A percentile compares a stretch with the other conserved stretches of the same genome.
phyloP scores from a whole-genome alignment of 1,284 basidiomycete species.

The Austropuccinia psidii region DNA sequence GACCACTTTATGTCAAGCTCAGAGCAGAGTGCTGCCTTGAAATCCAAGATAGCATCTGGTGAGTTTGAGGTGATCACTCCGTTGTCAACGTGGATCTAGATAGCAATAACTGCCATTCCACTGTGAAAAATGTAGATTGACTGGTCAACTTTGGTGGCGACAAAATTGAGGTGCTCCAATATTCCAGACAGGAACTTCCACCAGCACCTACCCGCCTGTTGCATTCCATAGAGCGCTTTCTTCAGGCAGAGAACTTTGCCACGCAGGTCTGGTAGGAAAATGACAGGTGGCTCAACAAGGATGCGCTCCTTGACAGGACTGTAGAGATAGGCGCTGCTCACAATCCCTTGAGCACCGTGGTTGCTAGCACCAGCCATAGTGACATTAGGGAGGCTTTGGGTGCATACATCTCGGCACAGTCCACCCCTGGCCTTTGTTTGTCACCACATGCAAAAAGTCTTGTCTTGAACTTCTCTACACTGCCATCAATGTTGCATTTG shows the following conservation, averaged over 20 bases:
- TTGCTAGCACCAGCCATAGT: not conserved
- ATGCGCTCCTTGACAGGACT: not conserved
- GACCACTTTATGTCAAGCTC: too few species aligned
- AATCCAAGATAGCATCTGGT: too few species aligned
- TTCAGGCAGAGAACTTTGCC: too few species aligned
- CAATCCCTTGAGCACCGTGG: not conserved
- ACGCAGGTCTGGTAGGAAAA: too few species aligned
- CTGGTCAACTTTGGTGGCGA: not conserved
- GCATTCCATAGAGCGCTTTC: too few species aligned
- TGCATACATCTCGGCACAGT: too few species aligned
- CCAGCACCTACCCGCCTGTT: too few species aligned
- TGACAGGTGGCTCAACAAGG: not conserved
- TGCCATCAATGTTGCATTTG: not conserved
- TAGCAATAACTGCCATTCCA: too few species aligned
- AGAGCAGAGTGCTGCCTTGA: too few species aligned
- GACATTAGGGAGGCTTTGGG: not conserved
- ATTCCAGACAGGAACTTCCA: too few species aligned
- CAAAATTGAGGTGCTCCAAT: not conserved
- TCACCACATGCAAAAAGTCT: not conserved
- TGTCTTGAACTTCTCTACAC: not conserved
- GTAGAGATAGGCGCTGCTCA: not conserved
- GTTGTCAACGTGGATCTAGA: too few species aligned
- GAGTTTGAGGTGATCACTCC: too few species aligned
- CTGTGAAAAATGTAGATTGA: not conserved
- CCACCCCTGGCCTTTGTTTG: not conserved